These are phyloP conservation scores for Carpinus viminea DNA, from an alignment of 306 rosid species.

Conservation along the genomic window DNA sequence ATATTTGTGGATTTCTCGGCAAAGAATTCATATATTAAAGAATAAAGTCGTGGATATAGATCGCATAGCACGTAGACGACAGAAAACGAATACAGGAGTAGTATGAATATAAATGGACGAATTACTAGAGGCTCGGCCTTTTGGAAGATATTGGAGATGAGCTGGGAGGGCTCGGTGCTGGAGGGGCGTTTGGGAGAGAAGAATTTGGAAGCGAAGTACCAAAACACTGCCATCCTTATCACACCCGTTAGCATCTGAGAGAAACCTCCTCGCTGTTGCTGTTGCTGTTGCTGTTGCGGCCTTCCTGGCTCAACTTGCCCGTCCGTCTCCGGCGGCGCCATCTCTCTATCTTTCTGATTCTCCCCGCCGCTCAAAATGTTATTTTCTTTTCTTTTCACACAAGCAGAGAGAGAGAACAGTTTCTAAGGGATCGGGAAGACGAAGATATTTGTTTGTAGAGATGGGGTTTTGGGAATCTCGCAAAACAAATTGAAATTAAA, in stretches of 20 bases:
- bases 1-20: neutral
- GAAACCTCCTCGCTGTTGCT: conserved; percentile 58
- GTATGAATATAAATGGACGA: neutral
- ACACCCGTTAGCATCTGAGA: conserved; percentile 63
- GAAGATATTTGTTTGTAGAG: neutral
- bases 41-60: conserved; percentile 1
- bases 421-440: neutral
- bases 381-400: neutral
- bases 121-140: conserved; percentile 69
- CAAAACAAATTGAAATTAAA: neutral
- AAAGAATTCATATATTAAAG: neutral
- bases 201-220: conserved; percentile 98
- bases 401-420: neutral
- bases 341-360: conserved; percentile 2
- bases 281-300: conserved; percentile 21
- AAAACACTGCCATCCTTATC: conserved; percentile 87
- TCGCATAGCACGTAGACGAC: neutral
- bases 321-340: conserved; percentile 74
- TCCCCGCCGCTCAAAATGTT: neutral
- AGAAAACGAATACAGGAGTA: neutral
- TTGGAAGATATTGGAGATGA: conserved; percentile 72
- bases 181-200: conserved; percentile 72
- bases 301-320: conserved; percentile 48
- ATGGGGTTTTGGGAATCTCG: neutral
- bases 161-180: conserved; percentile 60